phyloP scores from a whole-genome alignment of 2,329 filamentous ascomycete genomes.

The Endocalyx cinctus region DNA sequence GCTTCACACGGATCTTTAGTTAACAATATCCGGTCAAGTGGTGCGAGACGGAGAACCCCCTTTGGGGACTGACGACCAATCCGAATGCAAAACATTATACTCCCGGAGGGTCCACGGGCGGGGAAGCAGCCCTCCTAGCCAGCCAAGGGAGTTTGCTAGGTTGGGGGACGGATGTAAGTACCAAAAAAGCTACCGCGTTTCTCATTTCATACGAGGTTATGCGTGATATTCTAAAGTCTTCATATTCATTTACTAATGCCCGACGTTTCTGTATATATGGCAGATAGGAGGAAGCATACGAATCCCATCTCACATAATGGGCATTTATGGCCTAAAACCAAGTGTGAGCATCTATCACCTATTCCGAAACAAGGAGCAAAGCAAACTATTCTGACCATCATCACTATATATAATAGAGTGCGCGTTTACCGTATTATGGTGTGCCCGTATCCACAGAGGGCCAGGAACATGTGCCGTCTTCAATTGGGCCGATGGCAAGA shows the following conservation, averaged over 20 bases:
- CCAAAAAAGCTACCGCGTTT: too few species aligned
- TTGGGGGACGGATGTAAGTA: conserved; percentile 47
- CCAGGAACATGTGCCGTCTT: conserved; percentile 60
- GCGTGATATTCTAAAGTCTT: too few species aligned
- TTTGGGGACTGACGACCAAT: conserved; percentile 46
- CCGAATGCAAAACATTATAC: conserved; percentile 37
- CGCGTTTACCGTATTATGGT: conserved; percentile 52
- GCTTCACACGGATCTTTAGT: conserved; percentile 38
- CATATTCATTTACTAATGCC: too few species aligned
- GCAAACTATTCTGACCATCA: background rate
- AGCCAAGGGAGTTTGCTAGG: conserved; percentile 34
- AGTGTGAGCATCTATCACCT: conserved; percentile 37
- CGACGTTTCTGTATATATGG: too few species aligned
- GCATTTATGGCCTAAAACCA: conserved; percentile 45
- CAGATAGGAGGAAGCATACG: conserved; percentile 48
- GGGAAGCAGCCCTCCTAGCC: conserved; percentile 20
- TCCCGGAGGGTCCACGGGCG: conserved; percentile 35
- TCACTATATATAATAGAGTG: conserved; percentile 36
- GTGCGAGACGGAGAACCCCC: conserved; percentile 49
- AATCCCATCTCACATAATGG: conserved; percentile 43
- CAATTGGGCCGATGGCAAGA: conserved; percentile 56
- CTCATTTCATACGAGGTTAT: too few species aligned
- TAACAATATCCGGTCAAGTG: conserved; percentile 28
- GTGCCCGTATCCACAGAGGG: conserved; percentile 59
- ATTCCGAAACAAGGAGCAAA: too few species aligned